Percentiles rank a stretch among this genome's conserved stretches.
Conservation (phyloP, 768 basidiomycete species). For the Boletus subparvulus region DNA sequence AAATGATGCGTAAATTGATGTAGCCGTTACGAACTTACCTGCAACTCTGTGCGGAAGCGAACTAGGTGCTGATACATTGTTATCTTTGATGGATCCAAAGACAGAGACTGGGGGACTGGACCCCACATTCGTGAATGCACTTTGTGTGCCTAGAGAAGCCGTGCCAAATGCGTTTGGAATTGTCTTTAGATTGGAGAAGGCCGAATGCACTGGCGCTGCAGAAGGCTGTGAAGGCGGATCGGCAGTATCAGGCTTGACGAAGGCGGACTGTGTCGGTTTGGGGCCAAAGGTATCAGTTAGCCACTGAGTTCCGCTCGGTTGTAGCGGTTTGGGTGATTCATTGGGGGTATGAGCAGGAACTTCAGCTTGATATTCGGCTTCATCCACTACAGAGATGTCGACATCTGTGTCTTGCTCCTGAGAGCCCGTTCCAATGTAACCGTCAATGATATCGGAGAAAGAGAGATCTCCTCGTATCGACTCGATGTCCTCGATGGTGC, state of each 20-base stretch:
- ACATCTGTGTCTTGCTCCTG: slow-evolving; percentile 28
- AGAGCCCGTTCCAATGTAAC: slow-evolving; percentile 36
- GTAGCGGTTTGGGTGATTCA: slow-evolving; percentile 11
- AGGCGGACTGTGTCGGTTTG: slow-evolving; percentile 26
- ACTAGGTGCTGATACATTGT: not conserved
- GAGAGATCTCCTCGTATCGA: slow-evolving; percentile 55
- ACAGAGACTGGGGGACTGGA: not conserved
- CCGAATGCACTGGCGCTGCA: slow-evolving; percentile 22
- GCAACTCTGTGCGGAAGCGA: not conserved
- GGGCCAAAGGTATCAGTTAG: slow-evolving; percentile 32
- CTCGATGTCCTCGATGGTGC: slow-evolving; percentile 76
- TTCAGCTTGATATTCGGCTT: slow-evolving; percentile 20
- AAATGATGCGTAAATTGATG: not conserved
- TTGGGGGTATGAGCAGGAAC: not conserved
- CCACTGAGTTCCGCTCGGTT: slow-evolving; percentile 35
- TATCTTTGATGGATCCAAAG: slow-evolving; percentile 8
- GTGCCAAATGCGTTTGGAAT: slow-evolving; percentile 36
- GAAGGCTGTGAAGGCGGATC: slow-evolving; percentile 15
- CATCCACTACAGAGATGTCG: slow-evolving; percentile 24
- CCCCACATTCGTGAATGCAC: slow-evolving; percentile 1
- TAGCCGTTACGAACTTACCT: slow-evolving; percentile 13
- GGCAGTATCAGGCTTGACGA: slow-evolving; percentile 13
- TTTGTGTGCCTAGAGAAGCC: slow-evolving; percentile 18
- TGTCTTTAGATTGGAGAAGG: slow-evolving; percentile 36
- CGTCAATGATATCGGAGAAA: slow-evolving; percentile 70